phyloP scores from a whole-genome alignment of 2,329 filamentous ascomycete genomes.

The Aciculosporium take region DNA sequence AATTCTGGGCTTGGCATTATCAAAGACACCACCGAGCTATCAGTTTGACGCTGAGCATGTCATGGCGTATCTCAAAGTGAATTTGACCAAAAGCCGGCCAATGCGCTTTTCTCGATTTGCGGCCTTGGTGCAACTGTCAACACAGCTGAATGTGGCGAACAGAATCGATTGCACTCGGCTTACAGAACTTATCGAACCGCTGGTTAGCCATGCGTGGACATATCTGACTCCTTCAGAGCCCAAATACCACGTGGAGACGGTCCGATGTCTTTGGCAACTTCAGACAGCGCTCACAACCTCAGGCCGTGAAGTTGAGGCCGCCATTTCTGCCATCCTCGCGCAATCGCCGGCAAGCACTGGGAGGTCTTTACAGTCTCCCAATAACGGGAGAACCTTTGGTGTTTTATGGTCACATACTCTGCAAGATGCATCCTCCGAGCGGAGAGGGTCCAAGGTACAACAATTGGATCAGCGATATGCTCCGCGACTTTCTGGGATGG shows the following conservation, averaged over 20 bases:
- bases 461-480: constrained; percentile 18
- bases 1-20: constrained; percentile 42
- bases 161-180: constrained; percentile 39
- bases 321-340: constrained; percentile 55
- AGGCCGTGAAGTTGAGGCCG: constrained; percentile 66
- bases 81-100: constrained; percentile 23
- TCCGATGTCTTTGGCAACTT: constrained; percentile 73
- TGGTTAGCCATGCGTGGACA: constrained; percentile 63
- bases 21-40: constrained; percentile 34
- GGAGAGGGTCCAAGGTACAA: constrained; percentile 33
- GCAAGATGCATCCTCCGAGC: constrained; percentile 42
- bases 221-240: constrained; percentile 71
- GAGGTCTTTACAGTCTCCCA: constrained; percentile 23
- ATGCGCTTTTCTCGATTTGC: constrained; percentile 42
- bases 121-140: constrained; percentile 42
- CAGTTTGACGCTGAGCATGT: constrained; percentile 31
- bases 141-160: constrained; percentile 38
- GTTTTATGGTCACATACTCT: constrained; percentile 73
- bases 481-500: constrained; percentile 37
- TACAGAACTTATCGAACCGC: constrained; percentile 47
- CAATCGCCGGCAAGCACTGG: not conserved
- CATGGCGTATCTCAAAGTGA: constrained; percentile 35
- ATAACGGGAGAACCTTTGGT: constrained; percentile 55
- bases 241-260: constrained; percentile 89
- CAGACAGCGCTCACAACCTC: constrained; percentile 55